Base-by-base conservation (phyloP, 306 rosid genomes). In the Rosa persica region DNA sequence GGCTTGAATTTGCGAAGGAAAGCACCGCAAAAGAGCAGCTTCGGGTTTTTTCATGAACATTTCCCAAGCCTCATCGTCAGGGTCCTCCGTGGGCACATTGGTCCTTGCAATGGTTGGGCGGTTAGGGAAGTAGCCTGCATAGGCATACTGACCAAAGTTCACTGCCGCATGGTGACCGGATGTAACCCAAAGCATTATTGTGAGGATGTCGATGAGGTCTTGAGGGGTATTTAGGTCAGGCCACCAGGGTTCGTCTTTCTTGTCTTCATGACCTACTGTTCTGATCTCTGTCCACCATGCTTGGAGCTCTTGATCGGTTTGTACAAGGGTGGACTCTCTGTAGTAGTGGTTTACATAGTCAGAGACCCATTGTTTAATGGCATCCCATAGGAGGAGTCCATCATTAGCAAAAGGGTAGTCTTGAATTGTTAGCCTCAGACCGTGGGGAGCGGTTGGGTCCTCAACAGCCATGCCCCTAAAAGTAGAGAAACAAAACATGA, bases 221-320 rank as follows among this genome's bases (percentile, higher is more conserved):
- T 89, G 12, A 0, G 85, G 79, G 12, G 91, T 92, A 55, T 81
- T 78, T 4, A 90, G 85, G 19, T 43, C 39, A 4, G 96, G 96
- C 97, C 97, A 93, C 96, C 97, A 86, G 19, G 94, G 91, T 76
- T 90, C 93, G 20, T 93, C 96, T 43, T 93, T 90, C 73, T 93
- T 93, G 79, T 93, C 94, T 0, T 78, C 92, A 20, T 90, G 93
- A 2, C 97, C 97, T 8, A 72, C 75, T 6, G 86, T 88, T 81
- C 88, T 62, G 47, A 92, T 88, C 58, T 92, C 96, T 46, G 83
- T 89, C 97, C 97, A 90, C 96, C 97, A 93, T 72, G 92, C 87
- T 67, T 93, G 97, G n/a, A 93, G 92, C 83, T 93, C 97, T 44
- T 69, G 25, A 20, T 93, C 96, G 9, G 64, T 73, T 60, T 73